Conservation (phyloP, 352 stramenopile species). For the Aphanomyces euteiches region DNA sequence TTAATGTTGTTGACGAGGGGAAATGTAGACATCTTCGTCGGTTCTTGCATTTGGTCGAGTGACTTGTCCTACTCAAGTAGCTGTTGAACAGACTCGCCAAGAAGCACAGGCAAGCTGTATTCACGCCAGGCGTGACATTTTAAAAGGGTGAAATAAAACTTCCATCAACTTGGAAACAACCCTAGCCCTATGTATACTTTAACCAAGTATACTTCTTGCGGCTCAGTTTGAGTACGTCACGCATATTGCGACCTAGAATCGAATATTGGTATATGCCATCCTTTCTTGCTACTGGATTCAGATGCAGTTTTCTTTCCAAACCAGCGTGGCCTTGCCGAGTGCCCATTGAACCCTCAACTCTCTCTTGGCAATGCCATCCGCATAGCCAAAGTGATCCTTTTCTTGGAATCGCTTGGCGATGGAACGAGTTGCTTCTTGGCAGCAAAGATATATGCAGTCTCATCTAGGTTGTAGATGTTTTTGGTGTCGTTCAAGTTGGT, state of each 20-base stretch:
- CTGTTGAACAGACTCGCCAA: too few species aligned
- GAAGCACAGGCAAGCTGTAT: too few species aligned
- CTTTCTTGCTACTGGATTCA: not conserved
- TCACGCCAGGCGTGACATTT: too few species aligned
- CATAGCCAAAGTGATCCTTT: constrained; percentile 9
- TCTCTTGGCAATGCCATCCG: not conserved
- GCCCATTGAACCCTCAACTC: not conserved
- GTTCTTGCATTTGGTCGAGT: too few species aligned
- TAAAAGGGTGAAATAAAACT: too few species aligned
- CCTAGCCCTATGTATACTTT: too few species aligned
- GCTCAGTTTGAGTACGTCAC: too few species aligned
- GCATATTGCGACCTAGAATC: not conserved
- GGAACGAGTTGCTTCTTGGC: not conserved
- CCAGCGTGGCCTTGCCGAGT: not conserved
- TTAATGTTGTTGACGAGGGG: too few species aligned
- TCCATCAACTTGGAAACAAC: too few species aligned
- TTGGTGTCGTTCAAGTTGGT: constrained; percentile 21
- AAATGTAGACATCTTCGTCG: too few species aligned
- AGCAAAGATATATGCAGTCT: constrained; percentile 29
- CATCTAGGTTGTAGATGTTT: constrained; percentile 33
- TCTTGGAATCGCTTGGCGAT: not conserved
- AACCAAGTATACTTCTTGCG: too few species aligned
- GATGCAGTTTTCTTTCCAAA: not conserved
- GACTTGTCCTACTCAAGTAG: too few species aligned
- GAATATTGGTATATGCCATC: not conserved